Base-by-base conservation (phyloP, 129 eudicot species). In the Artemisia annua region DNA sequence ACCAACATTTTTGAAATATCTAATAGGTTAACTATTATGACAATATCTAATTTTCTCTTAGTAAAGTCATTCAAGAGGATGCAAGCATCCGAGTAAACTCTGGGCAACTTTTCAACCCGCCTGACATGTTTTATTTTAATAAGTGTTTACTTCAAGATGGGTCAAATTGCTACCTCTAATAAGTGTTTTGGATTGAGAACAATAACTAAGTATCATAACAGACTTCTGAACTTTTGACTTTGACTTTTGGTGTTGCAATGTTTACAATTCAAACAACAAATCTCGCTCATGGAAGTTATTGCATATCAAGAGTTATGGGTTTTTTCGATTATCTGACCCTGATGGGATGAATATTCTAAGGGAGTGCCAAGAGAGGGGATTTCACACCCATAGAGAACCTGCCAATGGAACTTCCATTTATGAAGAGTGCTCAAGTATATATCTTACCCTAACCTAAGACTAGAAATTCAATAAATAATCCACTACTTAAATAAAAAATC, bases 401-500 rank as follows among this genome's bases (percentile, higher is more conserved):
- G 77, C 22, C 32, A 82, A 90, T 57, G 93, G 88, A 56, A 69
- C 81, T 67, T 71, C 83, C 50, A 17, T 87, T 3, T 90, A 87
- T 19, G 94, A 85, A 75, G 81, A 87, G 50, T 90, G 96, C 84
- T 85, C 86, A 43, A 85, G 88, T 75, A 83, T 87, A 56, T 83
- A 82, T 80, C 77, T 85, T 13, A 90, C 70, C 87, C 90, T 44
- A 75, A 85, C 48, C 71, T 85, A 10, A 88, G 95, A 71, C 71
- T 88, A 59, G 90, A 88, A 81, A 83, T 88, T n/a, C n/a, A n/a
- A n/a, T n/a, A n/a, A n/a, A n/a, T n/a, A n/a, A n/a, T n/a, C n/a
- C n/a, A n/a, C n/a, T n/a, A n/a, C n/a, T n/a, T n/a, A n/a, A n/a
- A n/a, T n/a, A n/a, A n/a, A n/a, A n/a, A n/a, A n/a, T n/a, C n/a